These are phyloP conservation scores for Nemophila menziesii DNA, from an alignment of 257 asterid species.

Conservation along the genomic window DNA sequence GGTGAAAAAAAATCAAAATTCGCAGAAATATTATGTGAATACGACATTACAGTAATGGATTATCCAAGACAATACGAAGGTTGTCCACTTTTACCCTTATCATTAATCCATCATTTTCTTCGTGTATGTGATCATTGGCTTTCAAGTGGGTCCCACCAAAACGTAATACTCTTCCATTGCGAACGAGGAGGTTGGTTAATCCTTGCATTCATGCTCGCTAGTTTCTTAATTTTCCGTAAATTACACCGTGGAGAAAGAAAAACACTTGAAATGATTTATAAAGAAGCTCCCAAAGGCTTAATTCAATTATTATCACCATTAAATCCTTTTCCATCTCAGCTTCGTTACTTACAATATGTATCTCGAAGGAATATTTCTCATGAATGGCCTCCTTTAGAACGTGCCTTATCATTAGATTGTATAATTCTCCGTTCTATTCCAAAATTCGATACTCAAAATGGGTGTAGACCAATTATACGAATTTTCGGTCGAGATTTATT, in stretches of 20 bases:
- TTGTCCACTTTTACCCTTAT: constrained; percentile 82
- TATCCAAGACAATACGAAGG: constrained; percentile 98
- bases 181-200: constrained; percentile 97
- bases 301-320: constrained; percentile 77
- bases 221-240: constrained; percentile 82
- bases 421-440: constrained; percentile 85
- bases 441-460: constrained; percentile 76
- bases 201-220: constrained; percentile 69
- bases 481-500: constrained; percentile 84
- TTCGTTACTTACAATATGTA: constrained; percentile 81
- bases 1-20: constrained; percentile 88
- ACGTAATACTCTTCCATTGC: constrained; percentile 83
- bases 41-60: constrained; percentile 86
- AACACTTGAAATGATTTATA: constrained; percentile 81
- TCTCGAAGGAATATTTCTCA: constrained; percentile 81
- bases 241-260: constrained; percentile 70
- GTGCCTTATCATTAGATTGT: constrained; percentile 91
- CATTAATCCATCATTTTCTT: constrained; percentile 81
- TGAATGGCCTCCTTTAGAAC: constrained; percentile 96
- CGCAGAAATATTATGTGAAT: constrained; percentile 72
- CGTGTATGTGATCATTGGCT: constrained; percentile 95
- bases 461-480: constrained; percentile 85
- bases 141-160: constrained; percentile 55
- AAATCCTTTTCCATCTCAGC: constrained; percentile 95
- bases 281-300: constrained; percentile 90